These are phyloP conservation scores for Agrostemma githago DNA, from an alignment of 148 eudicot species.

Conservation along the genomic window DNA sequence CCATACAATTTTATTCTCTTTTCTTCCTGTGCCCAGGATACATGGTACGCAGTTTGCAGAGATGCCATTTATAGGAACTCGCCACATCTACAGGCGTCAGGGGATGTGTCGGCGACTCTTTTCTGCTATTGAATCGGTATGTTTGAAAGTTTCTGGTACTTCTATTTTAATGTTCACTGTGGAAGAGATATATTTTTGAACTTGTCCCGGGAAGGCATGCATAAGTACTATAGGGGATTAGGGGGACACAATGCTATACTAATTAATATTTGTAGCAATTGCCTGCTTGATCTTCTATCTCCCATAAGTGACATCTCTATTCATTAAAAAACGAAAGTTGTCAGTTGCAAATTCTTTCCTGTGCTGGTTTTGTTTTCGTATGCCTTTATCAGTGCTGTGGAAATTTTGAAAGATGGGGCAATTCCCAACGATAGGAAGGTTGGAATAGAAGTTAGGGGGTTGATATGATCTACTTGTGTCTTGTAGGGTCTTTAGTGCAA, in stretches of 20 bases:
- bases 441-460: neutral
- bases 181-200: neutral
- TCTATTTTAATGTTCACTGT: neutral
- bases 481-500: neutral
- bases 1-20: neutral
- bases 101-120: conserved; percentile 97
- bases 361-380: neutral
- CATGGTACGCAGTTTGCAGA: conserved; percentile 83
- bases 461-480: neutral
- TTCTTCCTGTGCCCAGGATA: conserved; percentile 41
- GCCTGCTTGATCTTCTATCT: neutral
- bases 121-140: conserved; percentile 80
- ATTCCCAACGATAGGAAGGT: neutral
- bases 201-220: neutral
- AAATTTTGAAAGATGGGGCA: neutral
- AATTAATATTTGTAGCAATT: neutral
- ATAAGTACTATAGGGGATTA: neutral
- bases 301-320: neutral
- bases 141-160: neutral
- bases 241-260: neutral
- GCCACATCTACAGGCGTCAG: conserved; percentile 89
- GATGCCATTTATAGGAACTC: conserved; percentile 98
- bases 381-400: neutral
- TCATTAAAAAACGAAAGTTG: neutral
- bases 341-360: neutral